Percentiles rank a stretch among this genome's conserved stretches.
Conservation (phyloP, 2,329 filamentous ascomycete genomes). For the Xylariaceae sp. region DNA sequence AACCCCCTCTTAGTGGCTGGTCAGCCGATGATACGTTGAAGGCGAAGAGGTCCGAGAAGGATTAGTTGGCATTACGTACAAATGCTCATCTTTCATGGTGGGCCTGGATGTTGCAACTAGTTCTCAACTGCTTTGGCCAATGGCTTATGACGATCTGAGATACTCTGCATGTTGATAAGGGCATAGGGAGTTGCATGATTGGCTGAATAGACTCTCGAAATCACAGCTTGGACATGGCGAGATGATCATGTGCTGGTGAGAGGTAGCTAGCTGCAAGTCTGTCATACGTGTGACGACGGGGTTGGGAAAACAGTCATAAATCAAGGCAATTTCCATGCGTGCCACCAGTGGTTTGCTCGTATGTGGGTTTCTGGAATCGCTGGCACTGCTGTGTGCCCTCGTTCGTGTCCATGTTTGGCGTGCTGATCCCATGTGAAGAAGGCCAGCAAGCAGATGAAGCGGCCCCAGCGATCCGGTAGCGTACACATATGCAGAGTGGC, state of each 20-base stretch:
- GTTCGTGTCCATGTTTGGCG: too few relatives aligned
- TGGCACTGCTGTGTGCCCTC: too few relatives aligned
- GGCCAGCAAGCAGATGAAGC: too few relatives aligned
- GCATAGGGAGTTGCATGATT: neutral
- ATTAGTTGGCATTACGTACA: conserved; percentile 2
- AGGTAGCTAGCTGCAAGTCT: neutral
- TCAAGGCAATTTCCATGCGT: too few relatives aligned
- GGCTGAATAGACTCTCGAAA: neutral
- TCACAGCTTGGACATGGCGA: neutral
- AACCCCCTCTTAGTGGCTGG: too few relatives aligned
- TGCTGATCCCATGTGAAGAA: too few relatives aligned
- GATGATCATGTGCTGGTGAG: neutral
- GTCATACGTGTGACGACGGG: neutral
- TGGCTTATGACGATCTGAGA: neutral
- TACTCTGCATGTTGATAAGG: conserved; percentile 1
- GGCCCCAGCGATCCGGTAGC: too few relatives aligned
- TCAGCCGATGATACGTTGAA: too few relatives aligned
- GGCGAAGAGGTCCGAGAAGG: neutral
- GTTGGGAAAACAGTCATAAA: too few relatives aligned
- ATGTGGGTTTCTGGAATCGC: too few relatives aligned
- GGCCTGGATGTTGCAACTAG: neutral
- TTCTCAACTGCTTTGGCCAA: neutral
- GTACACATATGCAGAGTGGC: conserved; percentile 1
- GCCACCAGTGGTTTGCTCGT: too few relatives aligned
- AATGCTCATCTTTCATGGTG: neutral